Conservation (phyloP, 2,329 filamentous ascomycete genomes). For the Trichoderma sp. region DNA sequence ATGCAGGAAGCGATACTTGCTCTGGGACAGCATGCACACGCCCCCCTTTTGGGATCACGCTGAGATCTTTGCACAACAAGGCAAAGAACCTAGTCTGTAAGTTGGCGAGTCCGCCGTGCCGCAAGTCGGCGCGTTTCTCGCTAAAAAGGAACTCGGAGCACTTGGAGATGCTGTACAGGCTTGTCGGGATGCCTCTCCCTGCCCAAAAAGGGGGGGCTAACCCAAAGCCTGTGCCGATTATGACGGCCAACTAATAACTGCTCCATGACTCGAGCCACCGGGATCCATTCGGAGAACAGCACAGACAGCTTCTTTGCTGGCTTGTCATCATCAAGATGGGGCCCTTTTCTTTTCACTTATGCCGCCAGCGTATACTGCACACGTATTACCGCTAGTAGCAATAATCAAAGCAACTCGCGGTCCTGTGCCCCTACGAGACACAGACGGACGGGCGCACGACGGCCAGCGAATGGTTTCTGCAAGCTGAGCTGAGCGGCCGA, state of each 20-base stretch:
- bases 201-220: neutral
- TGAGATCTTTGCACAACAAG: neutral
- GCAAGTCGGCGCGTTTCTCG: neutral
- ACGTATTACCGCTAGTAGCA: neutral
- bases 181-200: neutral
- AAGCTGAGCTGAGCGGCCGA: slow-evolving; percentile 8
- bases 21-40: neutral
- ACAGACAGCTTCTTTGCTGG: neutral
- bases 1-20: neutral
- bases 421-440: neutral
- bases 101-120: neutral
- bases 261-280: neutral
- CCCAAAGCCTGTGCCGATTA: neutral
- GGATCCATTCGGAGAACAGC: neutral
- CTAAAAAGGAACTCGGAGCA: neutral
- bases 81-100: neutral
- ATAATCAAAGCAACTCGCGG: neutral
- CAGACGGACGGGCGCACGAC: slow-evolving; percentile 7
- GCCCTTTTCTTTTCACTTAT: neutral
- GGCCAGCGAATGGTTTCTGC: neutral
- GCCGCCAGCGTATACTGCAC: neutral
- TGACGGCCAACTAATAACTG: neutral
- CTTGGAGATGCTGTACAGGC: neutral
- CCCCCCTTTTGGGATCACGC: neutral
- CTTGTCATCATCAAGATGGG: neutral